Evolutionary conservation across 495 filamentous ascomycete species (phyloP), one percentile per base, ranked within the genome.

Genomic region (Melanomma pulvis-pyrius): DNA sequence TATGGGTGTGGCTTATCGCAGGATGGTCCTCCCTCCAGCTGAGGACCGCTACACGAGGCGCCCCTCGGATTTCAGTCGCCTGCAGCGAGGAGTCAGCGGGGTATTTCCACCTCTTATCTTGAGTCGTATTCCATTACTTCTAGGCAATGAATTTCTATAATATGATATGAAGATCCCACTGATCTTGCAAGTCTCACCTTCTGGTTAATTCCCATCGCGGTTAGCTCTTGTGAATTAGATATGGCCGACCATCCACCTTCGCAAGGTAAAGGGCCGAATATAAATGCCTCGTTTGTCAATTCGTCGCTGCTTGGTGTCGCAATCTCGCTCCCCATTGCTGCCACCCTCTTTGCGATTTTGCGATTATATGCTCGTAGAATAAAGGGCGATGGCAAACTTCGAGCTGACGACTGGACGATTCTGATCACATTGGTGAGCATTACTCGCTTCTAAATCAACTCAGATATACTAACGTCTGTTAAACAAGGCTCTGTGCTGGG

Each of bases 371-470:
- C 63, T 22, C 29, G 47, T n/a, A 59, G 63, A 47, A 15, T 24
- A 21, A 60, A 48, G 24, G 44, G 56, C 1, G 5, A 21, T 30
- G 25, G 25, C 3, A 24, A 7, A 15, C 21, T 54, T 39, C 24
- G n/a, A 15, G 13, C 26, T 2, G 65, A 68, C 41, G 59, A 61
- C 50, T 68, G 65, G 65, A 56, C 52, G 7, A 56, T 68, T 26
- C 32, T 61, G 7, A 4, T 49, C 12, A 56, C 65, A 6, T n/a
- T 68, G 50, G 65, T 68, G 41, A 49, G 57, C 25, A 8, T 7
- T 28, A 19, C 15, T 15, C 4, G 19, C 25, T 26, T 67, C 19
- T 1, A n/a, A 13, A 24, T 12, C 22, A 22, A 41, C 24, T 19
- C 34, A 7, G 30, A 30, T 29, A 9, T 7, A 34, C 49, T 67